Conservation (phyloP, 495 filamentous ascomycete genomes). For the Tuber indicum region DNA sequence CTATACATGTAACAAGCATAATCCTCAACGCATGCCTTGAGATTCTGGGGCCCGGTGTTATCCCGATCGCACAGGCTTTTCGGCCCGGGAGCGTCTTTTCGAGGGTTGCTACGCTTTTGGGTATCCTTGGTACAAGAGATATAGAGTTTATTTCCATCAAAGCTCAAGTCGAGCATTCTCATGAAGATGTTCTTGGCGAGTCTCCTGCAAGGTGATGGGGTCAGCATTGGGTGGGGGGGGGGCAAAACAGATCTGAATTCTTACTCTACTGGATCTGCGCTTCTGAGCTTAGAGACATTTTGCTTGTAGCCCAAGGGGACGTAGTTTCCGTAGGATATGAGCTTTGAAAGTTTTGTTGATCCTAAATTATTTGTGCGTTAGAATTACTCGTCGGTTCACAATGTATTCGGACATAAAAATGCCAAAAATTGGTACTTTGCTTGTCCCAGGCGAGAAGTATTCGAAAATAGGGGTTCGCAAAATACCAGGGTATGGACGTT, state of each 20-base stretch:
- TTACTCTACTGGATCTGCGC: constrained; percentile 11
- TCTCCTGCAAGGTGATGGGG: constrained; percentile 6
- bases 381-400: background rate
- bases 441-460: no score
- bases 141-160: constrained; percentile 24
- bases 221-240: background rate
- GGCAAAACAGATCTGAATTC: no score
- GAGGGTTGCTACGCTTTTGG: constrained; percentile 10
- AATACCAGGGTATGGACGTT: no score
- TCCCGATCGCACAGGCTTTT: constrained; percentile 19
- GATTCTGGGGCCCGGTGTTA: constrained; percentile 33
- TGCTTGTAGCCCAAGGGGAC: constrained; percentile 8
- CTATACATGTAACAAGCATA: constrained; percentile 36
- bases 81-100: background rate
- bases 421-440: no score
- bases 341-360: constrained; percentile 21
- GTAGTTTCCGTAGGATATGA: constrained; percentile 29
- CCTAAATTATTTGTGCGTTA: constrained; percentile 6
- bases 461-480: no score
- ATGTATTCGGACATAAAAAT: no score
- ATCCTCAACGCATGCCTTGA: constrained; percentile 36
- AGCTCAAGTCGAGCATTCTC: constrained; percentile 24
- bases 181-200: constrained; percentile 29
- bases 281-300: constrained; percentile 16
- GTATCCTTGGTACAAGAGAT: constrained; percentile 37